Evolutionary conservation across 1,284 basidiomycete genomes (phyloP), one percentile per base, ranked within the genome.

Genomic region (Pseudozyma sp.): DNA sequence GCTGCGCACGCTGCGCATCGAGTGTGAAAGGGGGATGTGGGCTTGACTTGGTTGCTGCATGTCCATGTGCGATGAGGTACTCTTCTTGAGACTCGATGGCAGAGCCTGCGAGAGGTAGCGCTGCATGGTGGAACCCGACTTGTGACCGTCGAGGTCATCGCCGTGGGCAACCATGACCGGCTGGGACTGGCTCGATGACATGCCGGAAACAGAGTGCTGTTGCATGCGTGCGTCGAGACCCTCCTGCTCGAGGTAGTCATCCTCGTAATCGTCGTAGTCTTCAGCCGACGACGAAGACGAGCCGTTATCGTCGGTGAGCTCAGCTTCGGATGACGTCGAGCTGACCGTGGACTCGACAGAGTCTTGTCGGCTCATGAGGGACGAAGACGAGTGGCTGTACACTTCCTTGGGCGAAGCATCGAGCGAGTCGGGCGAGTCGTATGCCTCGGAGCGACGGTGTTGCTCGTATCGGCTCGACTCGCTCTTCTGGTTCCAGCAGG

Each of bases 251-350:
- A 69, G 49, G 59, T 71, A 64, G 60, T 82, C 78, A 39, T 81
- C 68, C 37, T 81, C 80, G 65, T 81, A 79, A 54, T 80, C 74
- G 43, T 81, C 78, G 57, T 80, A 77, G 50, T 81, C 80, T 48
- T 80, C 81, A 1, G 80, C 73, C 19, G 81, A 82, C 5, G 81
- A 82, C 14, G 77, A 72, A 9, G 79, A 77, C 8, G 80, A 81
- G 44, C 81, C 81, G 17, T 82, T 82, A 75, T 84, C 81, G 48
- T 84, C 82, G 31, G 81, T 83, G 40, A 82, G 68, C 44, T 83
- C 81, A 10, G 79, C 82, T 48, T 81, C 80, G 13, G 80, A 79
- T 4, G 80, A 78, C 4, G 76, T 65, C 16, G 73, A 68, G 54
- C 76, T 77, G 55, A 55, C 53, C 50, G 66, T 77, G 35, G 67